Evolutionary conservation across 441 rosid genomes (phyloP).

Genomic region (Oxalis stricta): DNA sequence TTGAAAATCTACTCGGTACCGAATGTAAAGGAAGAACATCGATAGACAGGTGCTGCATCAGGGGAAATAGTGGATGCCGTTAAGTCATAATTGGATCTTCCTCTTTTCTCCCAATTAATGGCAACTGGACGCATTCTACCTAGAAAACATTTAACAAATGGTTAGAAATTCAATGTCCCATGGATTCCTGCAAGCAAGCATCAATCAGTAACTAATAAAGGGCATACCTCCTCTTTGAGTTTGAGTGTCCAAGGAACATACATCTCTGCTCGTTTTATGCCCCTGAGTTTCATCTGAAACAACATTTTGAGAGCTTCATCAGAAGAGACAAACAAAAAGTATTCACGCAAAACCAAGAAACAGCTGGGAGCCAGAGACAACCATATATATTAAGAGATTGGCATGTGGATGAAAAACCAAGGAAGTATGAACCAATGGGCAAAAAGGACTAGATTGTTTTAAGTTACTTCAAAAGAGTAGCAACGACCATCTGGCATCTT

Average conservation of each 20-base stretch:
- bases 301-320: slow-evolving; percentile 9
- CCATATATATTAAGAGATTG: too few relatives aligned
- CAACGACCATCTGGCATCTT: neutral
- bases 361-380: too few relatives aligned
- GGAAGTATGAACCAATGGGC: neutral
- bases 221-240: slow-evolving; percentile 57
- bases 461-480: neutral
- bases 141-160: slow-evolving; percentile 17
- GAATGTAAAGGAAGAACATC: slow-evolving; percentile 29
- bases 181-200: slow-evolving; percentile 5
- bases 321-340: neutral
- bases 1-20: slow-evolving; percentile 28
- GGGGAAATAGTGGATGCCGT: slow-evolving; percentile 31
- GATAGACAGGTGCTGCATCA: slow-evolving; percentile 27
- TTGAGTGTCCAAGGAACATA: slow-evolving; percentile 31
- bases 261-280: slow-evolving; percentile 39
- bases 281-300: slow-evolving; percentile 56
- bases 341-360: neutral
- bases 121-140: slow-evolving; percentile 58
- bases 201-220: slow-evolving; percentile 5
- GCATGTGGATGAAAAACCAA: too few relatives aligned
- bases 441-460: neutral
- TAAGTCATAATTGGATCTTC: slow-evolving; percentile 48
- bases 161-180: slow-evolving; percentile 9
- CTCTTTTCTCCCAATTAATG: slow-evolving; percentile 70